phyloP scores from a whole-genome alignment of 176 grass and related monocot species.

The Triticum urartu region DNA sequence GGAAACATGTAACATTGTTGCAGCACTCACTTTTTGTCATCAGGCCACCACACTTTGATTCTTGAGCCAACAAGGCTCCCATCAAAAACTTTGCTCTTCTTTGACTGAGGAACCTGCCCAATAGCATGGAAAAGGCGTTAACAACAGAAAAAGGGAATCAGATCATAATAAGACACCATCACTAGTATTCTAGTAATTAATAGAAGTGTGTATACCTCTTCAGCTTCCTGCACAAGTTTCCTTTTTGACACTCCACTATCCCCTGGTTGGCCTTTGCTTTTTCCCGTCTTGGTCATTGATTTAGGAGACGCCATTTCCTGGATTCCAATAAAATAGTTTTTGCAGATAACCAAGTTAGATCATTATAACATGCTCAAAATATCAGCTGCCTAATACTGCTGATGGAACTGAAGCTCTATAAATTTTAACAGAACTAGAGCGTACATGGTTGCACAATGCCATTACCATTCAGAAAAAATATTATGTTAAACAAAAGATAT shows the following conservation, averaged over 20 bases:
- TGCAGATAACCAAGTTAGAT: conserved; percentile 17
- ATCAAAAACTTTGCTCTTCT: conserved; percentile 47
- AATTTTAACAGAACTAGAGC: neutral
- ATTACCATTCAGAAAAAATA: neutral
- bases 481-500: conserved; percentile 1
- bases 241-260: conserved; percentile 55
- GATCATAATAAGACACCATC: neutral
- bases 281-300: conserved; percentile 30
- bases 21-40: conserved; percentile 67
- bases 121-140: neutral
- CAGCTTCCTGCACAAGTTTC: conserved; percentile 43
- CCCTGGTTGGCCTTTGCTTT: conserved; percentile 45
- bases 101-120: conserved; percentile 43
- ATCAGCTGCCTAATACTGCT: neutral
- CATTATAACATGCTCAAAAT: neutral
- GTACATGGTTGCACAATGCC: neutral
- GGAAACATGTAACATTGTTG: conserved; percentile 16
- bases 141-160: conserved; percentile 19
- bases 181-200: neutral
- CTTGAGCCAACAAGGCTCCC: conserved; percentile 60
- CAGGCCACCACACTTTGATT: conserved; percentile 93
- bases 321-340: conserved; percentile 21
- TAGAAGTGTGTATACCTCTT: conserved; percentile 45
- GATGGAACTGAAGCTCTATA: neutral
- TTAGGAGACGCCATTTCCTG: conserved; percentile 58